Percentiles rank a stretch among this genome's conserved stretches.
Evolutionary conservation across 2,329 filamentous ascomycete species (phyloP).

Genomic region (Cordyceps militaris): DNA sequence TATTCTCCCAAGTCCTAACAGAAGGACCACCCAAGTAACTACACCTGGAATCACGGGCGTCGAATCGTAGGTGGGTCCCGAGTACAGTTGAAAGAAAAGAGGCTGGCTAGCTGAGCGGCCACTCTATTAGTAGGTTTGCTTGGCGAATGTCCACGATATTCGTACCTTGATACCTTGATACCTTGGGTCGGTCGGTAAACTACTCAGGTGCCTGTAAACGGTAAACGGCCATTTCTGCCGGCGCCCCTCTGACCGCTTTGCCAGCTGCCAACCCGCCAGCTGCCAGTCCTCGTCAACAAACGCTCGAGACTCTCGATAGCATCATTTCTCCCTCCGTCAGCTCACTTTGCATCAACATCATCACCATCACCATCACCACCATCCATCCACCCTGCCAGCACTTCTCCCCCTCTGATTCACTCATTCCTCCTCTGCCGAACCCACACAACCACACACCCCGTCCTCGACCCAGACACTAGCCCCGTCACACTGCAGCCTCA

Average conservation of each 20-base stretch:
- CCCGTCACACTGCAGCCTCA: slow-evolving; percentile 12
- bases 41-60: too few species aligned
- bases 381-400: neutral
- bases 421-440: neutral
- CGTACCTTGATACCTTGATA: too few species aligned
- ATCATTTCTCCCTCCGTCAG: neutral
- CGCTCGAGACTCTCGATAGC: neutral
- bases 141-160: too few species aligned
- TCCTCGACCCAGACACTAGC: slow-evolving; percentile 11
- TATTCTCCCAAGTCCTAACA: too few species aligned
- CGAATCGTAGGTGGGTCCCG: neutral
- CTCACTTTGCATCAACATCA: neutral
- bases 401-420: neutral
- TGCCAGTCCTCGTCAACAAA: neutral
- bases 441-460: neutral
- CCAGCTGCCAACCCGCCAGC: neutral
- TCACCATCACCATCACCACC: neutral
- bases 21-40: too few species aligned
- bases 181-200: too few species aligned
- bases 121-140: too few species aligned
- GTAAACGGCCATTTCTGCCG: too few species aligned
- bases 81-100: neutral
- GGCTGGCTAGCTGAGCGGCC: neutral
- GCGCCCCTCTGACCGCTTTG: neutral
- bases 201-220: too few species aligned